Evolutionary conservation across 1,284 basidiomycete genomes (phyloP), one percentile per base, ranked within the genome.

Genomic region (Ustilago hordei): DNA sequence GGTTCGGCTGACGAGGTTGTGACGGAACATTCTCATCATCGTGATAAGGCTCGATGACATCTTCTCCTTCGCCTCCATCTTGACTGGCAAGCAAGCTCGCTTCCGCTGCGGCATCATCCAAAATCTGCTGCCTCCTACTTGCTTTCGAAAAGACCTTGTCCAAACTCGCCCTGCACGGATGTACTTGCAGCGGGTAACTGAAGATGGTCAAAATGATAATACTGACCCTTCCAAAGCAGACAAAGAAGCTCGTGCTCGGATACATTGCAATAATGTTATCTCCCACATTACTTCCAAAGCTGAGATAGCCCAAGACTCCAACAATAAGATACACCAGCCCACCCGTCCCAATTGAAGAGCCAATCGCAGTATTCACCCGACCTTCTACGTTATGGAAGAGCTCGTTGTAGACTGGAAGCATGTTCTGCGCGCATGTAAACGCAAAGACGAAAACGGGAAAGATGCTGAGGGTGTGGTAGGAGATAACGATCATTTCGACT

Each of bases 381-480:
- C 87, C 82, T 85, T 98, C 94, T 1, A 91, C 91, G 84, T 95
- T 96, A 60, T 89, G 88, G 75, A 90, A 89, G 36, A 99, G 89
- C 87, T 99, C 97, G 85, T 98, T 98, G 89, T 92, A 97, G 59
- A 98, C 91, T 2, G 95, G 93, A 4, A 55, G 64, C 60, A 76
- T 79, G 81, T 83, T 82, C 65, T 80, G 81, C 1, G 84, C 86
- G 67, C 80, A 84, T 1, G 82, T 85, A 32, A 84, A 86, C 8
- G 94, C 93, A 87, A 98, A 97, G 2, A 98, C 93, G 87, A 98
- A 95, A 9, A 99, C 94, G 0, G 96, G 88, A 94, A 94, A 34
- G 91, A 95, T 28, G 92, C 91, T 74, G 84, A 86, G 72, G 15
- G 98, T 88, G 81, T 96, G 92, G 64, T 89, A 90, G 8, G 94